These are phyloP conservation scores for Emmonsiellopsis sp. DNA, from an alignment of 2,329 filamentous ascomycete species.

Conservation along the genomic window DNA sequence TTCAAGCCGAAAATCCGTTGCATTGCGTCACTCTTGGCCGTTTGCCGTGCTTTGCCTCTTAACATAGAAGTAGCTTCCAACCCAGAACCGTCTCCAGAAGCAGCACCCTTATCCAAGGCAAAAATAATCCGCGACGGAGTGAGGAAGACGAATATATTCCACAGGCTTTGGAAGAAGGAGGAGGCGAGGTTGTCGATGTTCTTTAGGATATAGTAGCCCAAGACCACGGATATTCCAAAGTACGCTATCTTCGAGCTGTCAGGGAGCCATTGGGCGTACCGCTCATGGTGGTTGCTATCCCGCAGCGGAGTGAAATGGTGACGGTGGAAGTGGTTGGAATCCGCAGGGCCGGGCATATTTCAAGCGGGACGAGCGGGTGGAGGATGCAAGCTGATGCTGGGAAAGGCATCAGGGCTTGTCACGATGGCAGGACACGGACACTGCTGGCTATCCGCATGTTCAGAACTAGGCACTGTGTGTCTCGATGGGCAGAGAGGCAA, in stretches of 20 bases:
- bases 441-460: conserved; percentile 1
- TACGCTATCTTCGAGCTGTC: conserved; percentile 23
- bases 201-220: conserved; percentile 22
- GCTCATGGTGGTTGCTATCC: conserved; percentile 27
- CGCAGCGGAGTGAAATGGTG: not conserved
- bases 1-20: conserved; percentile 55
- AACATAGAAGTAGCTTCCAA: not conserved
- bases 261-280: conserved; percentile 18
- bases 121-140: conserved; percentile 32
- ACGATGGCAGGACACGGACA: not conserved
- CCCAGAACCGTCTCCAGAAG: conserved; percentile 31
- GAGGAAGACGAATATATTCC: conserved; percentile 31
- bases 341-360: conserved; percentile 10
- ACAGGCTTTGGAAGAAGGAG: conserved; percentile 23
- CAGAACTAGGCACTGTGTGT: not conserved
- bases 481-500: not conserved
- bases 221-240: conserved; percentile 19
- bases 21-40: conserved; percentile 57
- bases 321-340: not conserved
- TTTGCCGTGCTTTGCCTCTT: conserved; percentile 11
- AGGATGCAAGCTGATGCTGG: not conserved
- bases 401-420: conserved; percentile 1
- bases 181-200: conserved; percentile 21
- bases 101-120: conserved; percentile 43
- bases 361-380: not conserved